Evolutionary conservation across 352 stramenopile species (phyloP), one percentile per base, ranked within the genome.

Genomic region (Elongisporangium prolatum): DNA sequence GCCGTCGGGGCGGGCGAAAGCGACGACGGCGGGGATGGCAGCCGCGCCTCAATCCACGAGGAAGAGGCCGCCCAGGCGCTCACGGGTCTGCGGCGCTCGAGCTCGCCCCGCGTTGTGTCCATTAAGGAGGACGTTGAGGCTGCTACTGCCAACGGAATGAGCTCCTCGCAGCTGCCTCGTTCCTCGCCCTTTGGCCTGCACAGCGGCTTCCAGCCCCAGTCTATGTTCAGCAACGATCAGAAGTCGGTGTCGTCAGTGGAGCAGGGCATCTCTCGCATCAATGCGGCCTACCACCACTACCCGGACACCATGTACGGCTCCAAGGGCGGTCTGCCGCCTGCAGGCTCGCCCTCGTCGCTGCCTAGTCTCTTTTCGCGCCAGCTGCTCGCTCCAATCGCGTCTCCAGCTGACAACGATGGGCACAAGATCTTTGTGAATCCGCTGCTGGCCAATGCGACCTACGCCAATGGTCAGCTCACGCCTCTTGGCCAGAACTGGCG

Each of bases 31-130:
- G 51, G 48, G 21, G 54, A 40, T 21, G 48, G 38, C n/a, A 50
- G 55, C 3, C 65, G 63, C 24, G 55, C 71, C 17, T 73, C 61
- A 18, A 64, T 74, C 57, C 80, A 89, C 61, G 82, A 92, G 56
- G 74, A 75, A 34, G 77, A 80, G 24, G 82, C 82, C 4, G 82
- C 82, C 4, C 80, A 92, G 59, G 82, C 82, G 54, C 75, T 92
- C 38, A 92, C 82, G 28, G 82, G 82, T 21, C 62, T 92, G 17
- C 80, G 82, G n/a, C 67, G 59, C 13, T 64, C 54, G 22, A 66
- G 50, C 24, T 34, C 24, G 24, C 24, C 24, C 24, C 24, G 24
- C 24, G 24, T 34, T 3, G 24, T 34, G 24, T 34, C 24, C 4
- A 34, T 34, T 7, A 34, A 34, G 24, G 24, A 34, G 24, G 24